Evolutionary conservation across 305 asterid genomes (phyloP), one percentile per base, ranked within the genome.

Genomic region (Solanum aculeatissimum): DNA sequence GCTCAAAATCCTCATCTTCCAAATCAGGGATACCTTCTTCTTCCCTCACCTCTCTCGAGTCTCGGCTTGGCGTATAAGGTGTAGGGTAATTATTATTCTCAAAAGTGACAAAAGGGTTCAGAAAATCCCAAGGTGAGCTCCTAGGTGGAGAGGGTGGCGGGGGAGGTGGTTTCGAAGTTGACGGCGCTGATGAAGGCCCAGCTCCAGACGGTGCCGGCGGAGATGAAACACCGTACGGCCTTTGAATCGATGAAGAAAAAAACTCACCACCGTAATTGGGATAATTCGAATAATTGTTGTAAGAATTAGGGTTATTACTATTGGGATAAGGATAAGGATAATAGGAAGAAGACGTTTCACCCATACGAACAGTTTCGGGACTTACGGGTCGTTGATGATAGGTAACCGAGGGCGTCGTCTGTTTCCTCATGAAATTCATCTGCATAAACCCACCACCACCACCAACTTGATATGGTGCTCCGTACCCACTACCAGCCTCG

Each of bases 11-110:
- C 83, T 93, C 99, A 57, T 95, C 98, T 87, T 97, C 99, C 91
- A 97, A 92, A 84, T 97, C 99, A 27, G 99, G 99, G 51, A 97
- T 97, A 62, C 99, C 98, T 87, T 97, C 99, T 88, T 94, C 99
- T 89, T 95, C 98, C 81, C 99, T 95, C 85, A 97, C 93, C 83
- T 95, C 98, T 86, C 93, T 92, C 4, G 93, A 97, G 83, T 94
- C 94, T 12, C 93, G 89, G 86, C 97, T 93, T 2, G 97, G 96
- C 6, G 99, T 89, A 85, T 91, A 91, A 0, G 97, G 83, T 1
- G 81, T 75, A 15, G 91, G 92, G 70, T 97, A 95, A 81, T 74
- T 92, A 83, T 65, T 92, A 82, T 88, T 94, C 83, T 95, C 99
- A 74, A 86, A 92, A 85, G 90, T 91, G 89, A 95, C 98, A 78